Conservation (phyloP, 2,329 filamentous ascomycete genomes). For the Arthrobotrys sphaeroides region DNA sequence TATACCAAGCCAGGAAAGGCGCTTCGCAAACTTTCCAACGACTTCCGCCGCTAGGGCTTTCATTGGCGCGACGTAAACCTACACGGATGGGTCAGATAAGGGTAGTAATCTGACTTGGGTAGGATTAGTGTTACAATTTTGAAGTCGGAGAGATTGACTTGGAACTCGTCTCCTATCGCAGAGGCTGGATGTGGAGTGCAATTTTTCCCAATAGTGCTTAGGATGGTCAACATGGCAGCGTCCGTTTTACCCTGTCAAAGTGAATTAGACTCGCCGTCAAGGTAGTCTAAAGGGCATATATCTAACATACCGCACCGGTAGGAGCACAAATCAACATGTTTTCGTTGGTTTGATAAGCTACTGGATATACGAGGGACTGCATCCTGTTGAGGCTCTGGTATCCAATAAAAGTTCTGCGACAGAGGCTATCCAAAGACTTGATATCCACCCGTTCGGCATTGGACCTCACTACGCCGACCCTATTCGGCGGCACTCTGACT, state of each 20-base stretch:
- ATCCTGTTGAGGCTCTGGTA: constrained; percentile 95
- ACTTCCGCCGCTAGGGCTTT: constrained; percentile 97
- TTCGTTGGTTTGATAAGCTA: constrained; percentile 94
- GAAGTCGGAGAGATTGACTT: constrained; percentile 42
- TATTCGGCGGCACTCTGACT: constrained; percentile 82
- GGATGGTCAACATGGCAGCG: constrained; percentile 93
- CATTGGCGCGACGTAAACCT: constrained; percentile 97
- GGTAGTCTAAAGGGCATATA: background rate
- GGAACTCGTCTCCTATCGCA: constrained; percentile 81
- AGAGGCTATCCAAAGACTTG: constrained; percentile 84
- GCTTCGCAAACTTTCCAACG: constrained; percentile 90
- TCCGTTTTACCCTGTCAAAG: constrained; percentile 85
- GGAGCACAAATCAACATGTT: constrained; percentile 99
- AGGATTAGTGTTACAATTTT: constrained; percentile 39
- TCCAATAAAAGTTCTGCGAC: constrained; percentile 87
- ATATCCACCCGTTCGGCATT: constrained; percentile 82
- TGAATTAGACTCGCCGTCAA: background rate
- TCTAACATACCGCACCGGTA: constrained; percentile 77
- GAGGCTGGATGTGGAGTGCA: constrained; percentile 78
- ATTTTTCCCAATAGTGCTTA: constrained; percentile 90
- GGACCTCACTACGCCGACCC: constrained; percentile 76
- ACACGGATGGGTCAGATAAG: background rate
- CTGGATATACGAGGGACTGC: constrained; percentile 95
- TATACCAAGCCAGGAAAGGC: constrained; percentile 91
- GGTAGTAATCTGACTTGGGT: background rate